A percentile compares a stretch with the other conserved stretches of the same genome.
These are phyloP conservation scores for Intubia oerlemansii DNA, from an alignment of 2,329 filamentous ascomycete genomes.

Conservation along the genomic window DNA sequence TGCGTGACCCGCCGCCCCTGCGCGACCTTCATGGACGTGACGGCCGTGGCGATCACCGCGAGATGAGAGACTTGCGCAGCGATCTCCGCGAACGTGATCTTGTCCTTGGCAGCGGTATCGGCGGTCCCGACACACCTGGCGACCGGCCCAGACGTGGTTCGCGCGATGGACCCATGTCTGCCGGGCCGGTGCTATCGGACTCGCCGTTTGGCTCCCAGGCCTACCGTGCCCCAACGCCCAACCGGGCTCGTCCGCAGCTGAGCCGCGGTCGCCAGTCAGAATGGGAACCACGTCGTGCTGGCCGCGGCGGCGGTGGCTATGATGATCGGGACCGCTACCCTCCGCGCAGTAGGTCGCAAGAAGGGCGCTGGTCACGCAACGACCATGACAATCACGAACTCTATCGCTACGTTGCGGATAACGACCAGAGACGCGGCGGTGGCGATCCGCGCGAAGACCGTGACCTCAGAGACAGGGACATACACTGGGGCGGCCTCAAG, in stretches of 20 bases:
- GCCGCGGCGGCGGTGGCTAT: constrained; percentile 24
- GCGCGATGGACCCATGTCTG: constrained; percentile 51
- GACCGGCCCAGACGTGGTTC: constrained; percentile 47
- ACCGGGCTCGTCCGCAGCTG: constrained; percentile 22
- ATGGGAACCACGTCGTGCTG: constrained; percentile 24
- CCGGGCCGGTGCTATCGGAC: constrained; percentile 50
- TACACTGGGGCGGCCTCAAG: too few species aligned
- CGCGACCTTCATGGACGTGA: too few species aligned
- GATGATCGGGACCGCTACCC: constrained; percentile 42
- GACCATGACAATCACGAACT: constrained; percentile 32
- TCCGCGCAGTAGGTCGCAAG: constrained; percentile 42
- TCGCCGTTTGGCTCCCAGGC: constrained; percentile 33
- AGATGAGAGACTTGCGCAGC: too few species aligned
- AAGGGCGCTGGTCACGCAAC: constrained; percentile 34
- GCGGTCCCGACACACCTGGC: too few species aligned
- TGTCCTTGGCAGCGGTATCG: too few species aligned
- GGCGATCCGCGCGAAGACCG: constrained; percentile 27
- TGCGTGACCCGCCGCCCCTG: too few species aligned
- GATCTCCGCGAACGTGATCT: too few species aligned
- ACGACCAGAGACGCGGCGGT: constrained; percentile 12
- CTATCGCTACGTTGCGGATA: constrained; percentile 15
- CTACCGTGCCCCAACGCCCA: constrained; percentile 33
- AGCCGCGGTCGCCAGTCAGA: constrained; percentile 23
- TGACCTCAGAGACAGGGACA: constrained; percentile 23
- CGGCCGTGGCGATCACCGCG: too few species aligned